Evolutionary conservation across 2,329 filamentous ascomycete species (phyloP).

Genomic region (Camillea tinctor): DNA sequence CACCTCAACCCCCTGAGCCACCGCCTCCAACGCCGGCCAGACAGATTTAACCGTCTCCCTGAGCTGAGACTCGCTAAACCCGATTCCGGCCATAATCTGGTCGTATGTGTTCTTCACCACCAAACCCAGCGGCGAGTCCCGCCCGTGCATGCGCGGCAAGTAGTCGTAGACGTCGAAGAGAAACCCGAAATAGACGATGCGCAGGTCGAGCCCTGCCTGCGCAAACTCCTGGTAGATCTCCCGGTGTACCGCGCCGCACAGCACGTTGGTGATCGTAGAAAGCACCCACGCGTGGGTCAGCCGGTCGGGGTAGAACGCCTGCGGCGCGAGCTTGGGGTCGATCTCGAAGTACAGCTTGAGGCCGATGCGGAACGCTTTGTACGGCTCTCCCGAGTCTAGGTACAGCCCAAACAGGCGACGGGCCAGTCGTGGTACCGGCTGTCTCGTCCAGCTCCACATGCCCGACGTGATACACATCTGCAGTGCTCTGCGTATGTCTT

Average conservation of each 20-base stretch:
- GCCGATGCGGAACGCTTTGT: slow-evolving; percentile 25
- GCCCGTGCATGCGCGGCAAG: slow-evolving; percentile 22
- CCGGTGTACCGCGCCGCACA: slow-evolving; percentile 19
- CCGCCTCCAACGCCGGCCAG: slow-evolving; percentile 21
- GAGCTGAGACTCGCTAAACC: slow-evolving; percentile 20
- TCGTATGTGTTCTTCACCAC: slow-evolving; percentile 23
- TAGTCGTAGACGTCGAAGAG: slow-evolving; percentile 27
- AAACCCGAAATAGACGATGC: slow-evolving; percentile 26
- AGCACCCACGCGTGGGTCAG: slow-evolving; percentile 24
- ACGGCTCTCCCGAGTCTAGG: slow-evolving; percentile 19
- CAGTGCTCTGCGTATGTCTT: slow-evolving; percentile 21
- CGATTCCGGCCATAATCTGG: slow-evolving; percentile 25
- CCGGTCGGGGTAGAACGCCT: slow-evolving; percentile 23
- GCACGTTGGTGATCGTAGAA: slow-evolving; percentile 25
- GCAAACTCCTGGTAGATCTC: slow-evolving; percentile 23
- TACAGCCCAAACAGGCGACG: slow-evolving; percentile 23
- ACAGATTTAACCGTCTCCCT: slow-evolving; percentile 15
- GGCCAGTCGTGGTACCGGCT: slow-evolving; percentile 26
- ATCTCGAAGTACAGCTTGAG: slow-evolving; percentile 28
- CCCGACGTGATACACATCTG: slow-evolving; percentile 27
- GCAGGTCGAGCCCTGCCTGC: slow-evolving; percentile 23
- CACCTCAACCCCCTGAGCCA: slow-evolving; percentile 17
- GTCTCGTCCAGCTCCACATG: slow-evolving; percentile 26
- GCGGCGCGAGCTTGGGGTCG: slow-evolving; percentile 18
- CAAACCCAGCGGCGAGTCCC: slow-evolving; percentile 22